A percentile compares a stretch with the other conserved stretches of the same genome.
Evolutionary conservation across 179 eudicot species (phyloP).

Genomic region (Beta lomatogona): DNA sequence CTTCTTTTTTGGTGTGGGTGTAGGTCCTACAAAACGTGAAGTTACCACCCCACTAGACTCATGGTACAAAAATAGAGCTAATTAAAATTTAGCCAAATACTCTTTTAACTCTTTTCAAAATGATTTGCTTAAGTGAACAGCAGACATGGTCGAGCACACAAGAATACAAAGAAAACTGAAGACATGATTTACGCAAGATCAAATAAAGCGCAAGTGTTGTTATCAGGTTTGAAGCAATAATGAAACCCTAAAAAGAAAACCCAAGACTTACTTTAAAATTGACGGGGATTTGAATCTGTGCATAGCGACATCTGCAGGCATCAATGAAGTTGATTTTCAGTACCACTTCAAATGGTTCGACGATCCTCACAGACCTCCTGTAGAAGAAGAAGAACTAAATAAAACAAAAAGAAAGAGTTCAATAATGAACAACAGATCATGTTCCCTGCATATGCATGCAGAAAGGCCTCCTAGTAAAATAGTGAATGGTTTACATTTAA

Average conservation of each 20-base stretch:
- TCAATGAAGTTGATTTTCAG: slow-evolving; percentile 57
- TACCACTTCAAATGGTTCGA: slow-evolving; percentile 52
- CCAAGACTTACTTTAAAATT: slow-evolving; percentile 52
- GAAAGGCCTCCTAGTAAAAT: neutral
- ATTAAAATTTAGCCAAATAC: neutral
- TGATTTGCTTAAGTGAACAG: too few relatives aligned
- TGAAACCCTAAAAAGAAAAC: neutral
- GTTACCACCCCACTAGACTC: too few relatives aligned
- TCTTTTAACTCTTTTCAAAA: too few relatives aligned
- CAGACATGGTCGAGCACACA: neutral
- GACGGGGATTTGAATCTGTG: slow-evolving; percentile 46
- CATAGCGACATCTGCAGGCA: slow-evolving; percentile 52
- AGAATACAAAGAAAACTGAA: neutral
- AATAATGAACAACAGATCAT: neutral
- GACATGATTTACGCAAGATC: neutral
- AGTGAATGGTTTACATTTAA: too few relatives aligned
- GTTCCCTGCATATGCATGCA: neutral
- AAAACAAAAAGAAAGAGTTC: neutral
- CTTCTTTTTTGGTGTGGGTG: too few relatives aligned
- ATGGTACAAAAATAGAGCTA: too few relatives aligned
- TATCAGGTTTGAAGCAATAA: neutral
- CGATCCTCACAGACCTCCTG: slow-evolving; percentile 50
- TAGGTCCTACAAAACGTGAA: too few relatives aligned
- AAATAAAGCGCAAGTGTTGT: neutral
- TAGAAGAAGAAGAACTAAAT: neutral